Percentiles rank a stretch among this genome's conserved stretches.
These are phyloP conservation scores for Ogataea polymorpha DNA, from an alignment of 805 yeast species.

Conservation along the genomic window DNA sequence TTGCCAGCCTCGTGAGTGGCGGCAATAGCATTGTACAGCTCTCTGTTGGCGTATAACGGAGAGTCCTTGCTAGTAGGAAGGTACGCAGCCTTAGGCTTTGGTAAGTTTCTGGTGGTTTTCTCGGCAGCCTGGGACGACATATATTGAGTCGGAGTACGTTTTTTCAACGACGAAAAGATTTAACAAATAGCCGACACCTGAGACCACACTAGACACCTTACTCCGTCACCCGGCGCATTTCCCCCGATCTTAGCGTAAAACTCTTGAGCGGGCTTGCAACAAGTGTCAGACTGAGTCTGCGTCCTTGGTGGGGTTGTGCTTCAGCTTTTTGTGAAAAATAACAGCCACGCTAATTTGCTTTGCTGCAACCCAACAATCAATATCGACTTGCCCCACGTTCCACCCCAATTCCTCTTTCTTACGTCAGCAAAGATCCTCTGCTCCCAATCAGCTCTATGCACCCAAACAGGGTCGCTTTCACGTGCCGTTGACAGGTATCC, in stretches of 20 bases:
- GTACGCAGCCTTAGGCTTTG: conserved; percentile 53
- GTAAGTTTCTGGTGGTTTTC: conserved; percentile 24
- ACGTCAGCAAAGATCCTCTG: not conserved
- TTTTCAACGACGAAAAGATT: too few species aligned
- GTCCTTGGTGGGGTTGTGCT: not conserved
- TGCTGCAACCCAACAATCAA: not conserved
- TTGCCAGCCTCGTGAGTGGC: conserved; percentile 32
- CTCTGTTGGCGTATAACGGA: conserved; percentile 48
- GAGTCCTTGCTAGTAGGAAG: conserved; percentile 50
- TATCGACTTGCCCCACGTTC: conserved; percentile 5
- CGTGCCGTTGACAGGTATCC: not conserved
- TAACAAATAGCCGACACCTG: not conserved
- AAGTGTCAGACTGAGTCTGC: not conserved
- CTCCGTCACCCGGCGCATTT: too few species aligned
- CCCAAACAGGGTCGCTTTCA: not conserved
- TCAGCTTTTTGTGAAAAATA: not conserved
- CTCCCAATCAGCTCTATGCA: conserved; percentile 1
- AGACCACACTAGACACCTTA: not conserved
- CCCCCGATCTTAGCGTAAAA: too few species aligned
- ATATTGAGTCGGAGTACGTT: not conserved
- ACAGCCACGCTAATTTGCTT: not conserved
- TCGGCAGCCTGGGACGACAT: conserved; percentile 16
- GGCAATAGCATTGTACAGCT: conserved; percentile 45
- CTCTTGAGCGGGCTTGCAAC: too few species aligned
- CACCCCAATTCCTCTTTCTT: not conserved